Base-by-base conservation (phyloP, 495 filamentous ascomycete species). In the Astrocystis sublimbata region DNA sequence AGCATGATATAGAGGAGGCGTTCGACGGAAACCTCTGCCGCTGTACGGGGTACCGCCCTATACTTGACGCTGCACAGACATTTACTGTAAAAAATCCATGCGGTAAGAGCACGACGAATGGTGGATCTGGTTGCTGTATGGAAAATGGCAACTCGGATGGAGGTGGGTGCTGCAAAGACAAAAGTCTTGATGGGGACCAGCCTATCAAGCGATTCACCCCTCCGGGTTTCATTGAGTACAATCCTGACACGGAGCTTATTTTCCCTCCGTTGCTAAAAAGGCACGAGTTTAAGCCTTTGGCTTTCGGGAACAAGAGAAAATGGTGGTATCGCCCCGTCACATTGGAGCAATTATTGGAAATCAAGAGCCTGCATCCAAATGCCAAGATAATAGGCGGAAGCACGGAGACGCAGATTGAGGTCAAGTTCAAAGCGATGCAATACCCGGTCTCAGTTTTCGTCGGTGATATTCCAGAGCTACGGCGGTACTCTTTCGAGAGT, bases 11-110 rank as follows among this genome's bases (percentile, higher is more conserved):
- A 56, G 91, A 96, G 73, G 90, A 94, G 75, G 91, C 90, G 15
- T 93, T 96, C 71, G 94, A 98, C 75, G 94, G 94, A 2, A 98
- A 98, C 66, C 78, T 98, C 19, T 98, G 94, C 68, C 86, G 94
- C 62, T 98, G 94, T 72, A 98, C 94, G 0, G 94, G 94, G 15
- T 98, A 98, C 72, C 80, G 92, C 42, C 92, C 94, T 1, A 97
- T 98, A 61, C 80, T 98, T 3, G 93, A 97, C 71, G 94, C 94
- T 31, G 94, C 94, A 35, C 79, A 92, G 62, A 88, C 88, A 3
- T 92, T 92, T 70, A 87, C 81, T 61, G 72, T 65, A 23, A 73
- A 76, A 12, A 78, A 68, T 43, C 67, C 73, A 9, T 89, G 87
- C 65, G 85, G 78, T 19, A 87, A 84, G 56, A 78, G 82, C 28